Conservation (phyloP, 2,329 filamentous ascomycete genomes). For the Ceratocystis eucalypticola region DNA sequence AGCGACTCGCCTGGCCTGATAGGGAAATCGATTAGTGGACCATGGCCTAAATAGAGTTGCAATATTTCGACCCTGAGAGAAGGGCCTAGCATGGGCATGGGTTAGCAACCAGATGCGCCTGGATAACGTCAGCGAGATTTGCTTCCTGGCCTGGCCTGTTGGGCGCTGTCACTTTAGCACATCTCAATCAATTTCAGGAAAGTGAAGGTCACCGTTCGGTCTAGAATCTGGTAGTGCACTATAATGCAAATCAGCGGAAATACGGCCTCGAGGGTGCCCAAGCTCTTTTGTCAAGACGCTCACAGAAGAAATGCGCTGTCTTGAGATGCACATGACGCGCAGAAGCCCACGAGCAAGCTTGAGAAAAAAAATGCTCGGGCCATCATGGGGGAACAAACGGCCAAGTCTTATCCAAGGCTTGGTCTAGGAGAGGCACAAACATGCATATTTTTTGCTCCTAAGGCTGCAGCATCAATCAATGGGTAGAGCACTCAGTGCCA, state of each 20-base stretch:
- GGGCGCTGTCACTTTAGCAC: background rate
- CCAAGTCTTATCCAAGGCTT: background rate
- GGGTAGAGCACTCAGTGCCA: too few species aligned
- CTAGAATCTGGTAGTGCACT: background rate
- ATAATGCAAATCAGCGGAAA: background rate
- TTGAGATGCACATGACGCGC: background rate
- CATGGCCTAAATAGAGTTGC: background rate
- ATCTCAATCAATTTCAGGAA: background rate
- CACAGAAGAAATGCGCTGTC: background rate
- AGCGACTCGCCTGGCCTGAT: too few species aligned
- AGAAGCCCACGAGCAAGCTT: background rate
- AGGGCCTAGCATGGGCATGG: background rate
- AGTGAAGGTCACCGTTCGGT: background rate
- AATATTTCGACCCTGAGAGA: background rate
- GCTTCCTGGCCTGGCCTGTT: background rate
- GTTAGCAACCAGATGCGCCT: background rate
- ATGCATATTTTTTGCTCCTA: background rate
- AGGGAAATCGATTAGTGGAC: background rate
- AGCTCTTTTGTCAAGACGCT: background rate
- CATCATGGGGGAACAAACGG: background rate
- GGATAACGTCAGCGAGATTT: background rate
- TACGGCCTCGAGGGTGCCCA: background rate
- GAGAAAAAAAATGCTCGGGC: background rate
- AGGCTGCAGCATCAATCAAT: background rate
- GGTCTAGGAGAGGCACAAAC: background rate